Conservation (phyloP, 2,329 filamentous ascomycete species). For the Alternaria tenuissima region DNA sequence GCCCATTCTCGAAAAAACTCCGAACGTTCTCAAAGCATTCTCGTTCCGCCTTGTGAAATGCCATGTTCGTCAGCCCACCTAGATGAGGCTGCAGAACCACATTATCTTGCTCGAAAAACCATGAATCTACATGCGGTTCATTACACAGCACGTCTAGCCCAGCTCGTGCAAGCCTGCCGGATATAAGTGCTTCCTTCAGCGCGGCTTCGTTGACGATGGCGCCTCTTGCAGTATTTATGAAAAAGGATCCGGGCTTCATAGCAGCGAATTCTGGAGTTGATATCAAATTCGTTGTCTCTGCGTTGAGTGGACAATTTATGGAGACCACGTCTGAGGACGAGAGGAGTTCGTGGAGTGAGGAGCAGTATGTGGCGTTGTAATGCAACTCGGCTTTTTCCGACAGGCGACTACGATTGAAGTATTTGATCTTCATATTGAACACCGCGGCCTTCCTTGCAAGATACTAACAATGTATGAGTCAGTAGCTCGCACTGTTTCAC, state of each 20-base stretch:
- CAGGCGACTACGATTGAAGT: not conserved
- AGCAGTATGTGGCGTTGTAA: too few relatives aligned
- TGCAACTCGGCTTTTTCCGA: too few relatives aligned
- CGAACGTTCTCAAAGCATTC: not conserved
- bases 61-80: not conserved
- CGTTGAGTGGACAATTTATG: not conserved
- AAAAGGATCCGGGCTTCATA: not conserved
- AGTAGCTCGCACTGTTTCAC: too few relatives aligned
- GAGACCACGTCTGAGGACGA: not conserved
- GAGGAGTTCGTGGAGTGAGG: not conserved
- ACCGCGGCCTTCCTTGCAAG: not conserved
- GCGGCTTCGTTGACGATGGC: not conserved
- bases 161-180: not conserved
- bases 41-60: not conserved
- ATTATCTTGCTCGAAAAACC: not conserved
- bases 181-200: not conserved
- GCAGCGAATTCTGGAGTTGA: not conserved
- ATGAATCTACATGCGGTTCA: not conserved
- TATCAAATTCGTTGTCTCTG: not conserved
- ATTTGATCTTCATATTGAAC: not conserved
- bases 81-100: not conserved
- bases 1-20: too few relatives aligned
- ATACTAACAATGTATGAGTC: not conserved
- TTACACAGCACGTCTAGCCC: not conserved
- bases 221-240: constrained; percentile 2